A percentile compares a stretch with the other conserved stretches of the same genome.
These are phyloP conservation scores for Solanum peruvianum DNA, from an alignment of 257 asterid genomes.

Conservation along the genomic window DNA sequence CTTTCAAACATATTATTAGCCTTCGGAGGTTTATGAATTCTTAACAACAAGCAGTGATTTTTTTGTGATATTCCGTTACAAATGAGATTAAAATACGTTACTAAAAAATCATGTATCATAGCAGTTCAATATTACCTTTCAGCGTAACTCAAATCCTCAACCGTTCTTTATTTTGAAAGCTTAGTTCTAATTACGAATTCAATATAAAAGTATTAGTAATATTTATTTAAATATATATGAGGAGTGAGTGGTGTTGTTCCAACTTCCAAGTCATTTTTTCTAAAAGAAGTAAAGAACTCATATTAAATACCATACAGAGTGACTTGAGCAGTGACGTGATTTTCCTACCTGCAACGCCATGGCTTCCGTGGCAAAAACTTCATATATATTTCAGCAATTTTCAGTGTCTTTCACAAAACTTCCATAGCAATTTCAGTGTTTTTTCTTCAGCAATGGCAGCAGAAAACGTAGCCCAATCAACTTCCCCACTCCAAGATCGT, in stretches of 20 bases:
- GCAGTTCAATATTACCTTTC: neutral
- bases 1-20: neutral
- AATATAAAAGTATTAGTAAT: too few species aligned
- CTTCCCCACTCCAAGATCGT: constrained; percentile 7
- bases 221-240: neutral
- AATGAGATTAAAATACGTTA: too few species aligned
- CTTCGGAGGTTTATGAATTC: too few species aligned
- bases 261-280: neutral
- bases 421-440: neutral
- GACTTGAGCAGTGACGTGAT: neutral
- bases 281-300: neutral
- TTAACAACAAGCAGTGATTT: too few species aligned
- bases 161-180: too few species aligned
- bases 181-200: too few species aligned
- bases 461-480: neutral
- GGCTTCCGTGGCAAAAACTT: neutral
- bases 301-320: neutral
- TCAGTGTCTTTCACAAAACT: neutral
- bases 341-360: neutral
- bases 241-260: neutral
- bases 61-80: too few species aligned
- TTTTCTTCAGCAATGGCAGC: neutral
- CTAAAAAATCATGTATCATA: too few species aligned
- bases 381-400: neutral
- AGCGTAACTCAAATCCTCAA: neutral